Conservation (phyloP, 768 basidiomycete species). For the Amanita phalloides region DNA sequence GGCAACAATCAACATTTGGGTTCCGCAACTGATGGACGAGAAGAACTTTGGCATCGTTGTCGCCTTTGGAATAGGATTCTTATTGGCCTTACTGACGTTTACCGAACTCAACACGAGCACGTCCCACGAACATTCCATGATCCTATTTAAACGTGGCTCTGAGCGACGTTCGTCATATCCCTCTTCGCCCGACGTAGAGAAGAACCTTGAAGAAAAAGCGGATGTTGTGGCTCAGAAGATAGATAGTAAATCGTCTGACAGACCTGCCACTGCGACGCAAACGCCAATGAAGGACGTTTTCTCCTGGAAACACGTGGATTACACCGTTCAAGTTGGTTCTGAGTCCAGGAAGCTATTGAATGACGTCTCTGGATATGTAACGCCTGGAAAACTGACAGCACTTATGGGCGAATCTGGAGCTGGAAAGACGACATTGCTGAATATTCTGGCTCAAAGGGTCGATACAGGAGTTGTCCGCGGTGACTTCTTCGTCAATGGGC, state of each 20-base stretch:
- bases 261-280: conserved; percentile 25
- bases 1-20: background rate
- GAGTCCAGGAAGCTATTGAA: conserved; percentile 47
- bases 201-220: conserved; percentile 15
- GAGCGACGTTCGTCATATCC: conserved; percentile 12
- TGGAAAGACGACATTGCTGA: conserved; percentile 51
- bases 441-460: conserved; percentile 42
- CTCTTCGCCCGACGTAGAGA: conserved; percentile 7
- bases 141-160: conserved; percentile 56
- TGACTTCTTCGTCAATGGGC: conserved; percentile 45
- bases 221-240: background rate
- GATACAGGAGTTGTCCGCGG: conserved; percentile 38
- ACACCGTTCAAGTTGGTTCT: conserved; percentile 46
- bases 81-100: conserved; percentile 42
- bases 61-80: conserved; percentile 54
- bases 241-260: conserved; percentile 11
- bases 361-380: conserved; percentile 73
- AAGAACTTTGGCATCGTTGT: conserved; percentile 62
- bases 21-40: conserved; percentile 12
- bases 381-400: conserved; percentile 72
- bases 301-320: conserved; percentile 69
- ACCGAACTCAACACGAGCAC: conserved; percentile 42
- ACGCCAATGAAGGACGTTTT: conserved; percentile 50
- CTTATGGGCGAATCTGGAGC: conserved; percentile 56
- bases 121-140: conserved; percentile 26